phyloP scores from a whole-genome alignment of 2,329 filamentous ascomycete genomes.

The Trichophyton simii region DNA sequence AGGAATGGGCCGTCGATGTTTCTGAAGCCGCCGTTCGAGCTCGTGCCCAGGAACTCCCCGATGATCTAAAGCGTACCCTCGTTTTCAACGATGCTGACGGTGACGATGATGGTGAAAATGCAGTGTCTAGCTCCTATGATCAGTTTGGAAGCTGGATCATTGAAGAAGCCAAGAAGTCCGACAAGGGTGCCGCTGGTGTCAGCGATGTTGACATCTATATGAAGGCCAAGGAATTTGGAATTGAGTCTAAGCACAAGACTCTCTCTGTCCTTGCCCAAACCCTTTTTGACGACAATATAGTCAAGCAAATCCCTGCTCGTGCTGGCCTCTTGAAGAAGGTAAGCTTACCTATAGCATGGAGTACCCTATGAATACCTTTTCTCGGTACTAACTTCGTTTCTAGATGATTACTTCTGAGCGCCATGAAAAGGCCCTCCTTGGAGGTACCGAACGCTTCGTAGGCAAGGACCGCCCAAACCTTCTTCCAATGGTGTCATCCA shows the following conservation, averaged over 20 bases:
- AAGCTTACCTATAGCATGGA: slow-evolving; percentile 20
- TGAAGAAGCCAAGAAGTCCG: slow-evolving; percentile 54
- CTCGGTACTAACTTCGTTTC: not conserved
- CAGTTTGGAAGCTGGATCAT: slow-evolving; percentile 88
- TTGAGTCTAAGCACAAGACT: slow-evolving; percentile 88
- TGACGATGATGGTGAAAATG: slow-evolving; percentile 69
- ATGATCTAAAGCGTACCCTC: slow-evolving; percentile 85
- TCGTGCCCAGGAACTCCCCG: slow-evolving; percentile 83
- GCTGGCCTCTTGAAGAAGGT: slow-evolving; percentile 80
- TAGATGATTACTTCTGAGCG: slow-evolving; percentile 77
- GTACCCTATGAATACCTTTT: not conserved
- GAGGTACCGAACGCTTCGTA: slow-evolving; percentile 87
- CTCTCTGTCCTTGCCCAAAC: slow-evolving; percentile 84
- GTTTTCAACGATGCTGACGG: slow-evolving; percentile 63
- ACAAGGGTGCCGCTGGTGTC: slow-evolving; percentile 62
- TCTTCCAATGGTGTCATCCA: slow-evolving; percentile 64
- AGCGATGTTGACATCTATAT: slow-evolving; percentile 85
- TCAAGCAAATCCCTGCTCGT: slow-evolving; percentile 73
- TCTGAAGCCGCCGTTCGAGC: slow-evolving; percentile 91
- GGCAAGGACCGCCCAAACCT: slow-evolving; percentile 70
- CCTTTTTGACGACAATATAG: slow-evolving; percentile 81
- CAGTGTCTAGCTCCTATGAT: slow-evolving; percentile 68
- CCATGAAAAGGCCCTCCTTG: slow-evolving; percentile 89
- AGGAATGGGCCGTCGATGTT: slow-evolving; percentile 93
- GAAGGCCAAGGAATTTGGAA: slow-evolving; percentile 92